Evolutionary conservation across 2,329 filamentous ascomycete species (phyloP).

Genomic region (Colletotrichum simmondsii): DNA sequence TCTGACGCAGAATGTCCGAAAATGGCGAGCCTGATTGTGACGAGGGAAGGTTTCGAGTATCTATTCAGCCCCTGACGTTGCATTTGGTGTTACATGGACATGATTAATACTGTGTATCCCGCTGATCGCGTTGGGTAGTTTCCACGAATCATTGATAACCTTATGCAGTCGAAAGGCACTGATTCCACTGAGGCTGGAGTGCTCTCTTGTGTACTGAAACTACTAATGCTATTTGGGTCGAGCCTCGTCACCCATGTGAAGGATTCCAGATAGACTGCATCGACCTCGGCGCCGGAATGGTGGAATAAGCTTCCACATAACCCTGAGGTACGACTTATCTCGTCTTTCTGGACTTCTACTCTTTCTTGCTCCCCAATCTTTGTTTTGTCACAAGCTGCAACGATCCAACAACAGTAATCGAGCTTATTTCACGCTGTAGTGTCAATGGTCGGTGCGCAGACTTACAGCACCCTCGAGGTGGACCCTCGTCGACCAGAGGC

Average conservation of each 20-base stretch:
- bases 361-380: no score
- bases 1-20: not conserved
- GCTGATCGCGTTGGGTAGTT: no score
- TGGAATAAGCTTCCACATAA: not conserved
- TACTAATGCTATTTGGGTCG: no score
- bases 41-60: not conserved
- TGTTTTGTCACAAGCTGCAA: no score
- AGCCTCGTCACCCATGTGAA: not conserved
- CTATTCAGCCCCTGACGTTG: not conserved
- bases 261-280: not conserved
- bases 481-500: not conserved
- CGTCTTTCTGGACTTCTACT: no score
- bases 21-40: not conserved
- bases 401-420: not conserved
- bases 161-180: no score
- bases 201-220: no score
- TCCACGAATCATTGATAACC: no score
- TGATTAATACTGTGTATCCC: no score
- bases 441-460: not conserved
- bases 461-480: not conserved
- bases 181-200: no score
- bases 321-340: not conserved
- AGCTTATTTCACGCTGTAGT: not conserved
- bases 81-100: no score
- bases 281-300: no score